These are phyloP conservation scores for Chloroidium sp. DNA, from an alignment of 163 green algal species.

Conservation along the genomic window DNA sequence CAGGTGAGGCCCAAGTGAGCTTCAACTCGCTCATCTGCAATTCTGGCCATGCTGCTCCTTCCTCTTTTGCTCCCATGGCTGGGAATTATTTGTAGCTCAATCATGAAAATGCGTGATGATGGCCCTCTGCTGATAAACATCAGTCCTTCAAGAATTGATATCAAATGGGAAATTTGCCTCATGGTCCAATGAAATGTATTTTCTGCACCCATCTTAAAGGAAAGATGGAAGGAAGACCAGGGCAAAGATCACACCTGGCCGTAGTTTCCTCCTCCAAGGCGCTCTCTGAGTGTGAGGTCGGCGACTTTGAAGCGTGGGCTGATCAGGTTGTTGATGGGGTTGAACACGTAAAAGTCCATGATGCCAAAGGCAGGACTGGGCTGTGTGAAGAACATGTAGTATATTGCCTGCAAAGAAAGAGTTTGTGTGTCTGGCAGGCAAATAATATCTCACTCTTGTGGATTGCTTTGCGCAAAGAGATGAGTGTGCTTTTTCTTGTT, in stretches of 20 bases:
- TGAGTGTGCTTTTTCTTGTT: too few species aligned
- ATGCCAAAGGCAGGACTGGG: slow-evolving; percentile 36
- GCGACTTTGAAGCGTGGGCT: slow-evolving; percentile 25
- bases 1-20: too few species aligned
- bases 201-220: too few species aligned
- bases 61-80: too few species aligned
- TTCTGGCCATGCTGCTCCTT: too few species aligned
- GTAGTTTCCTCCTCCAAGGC: slow-evolving; percentile 76
- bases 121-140: background rate
- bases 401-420: slow-evolving; percentile 12
- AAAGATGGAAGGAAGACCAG: background rate
- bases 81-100: background rate
- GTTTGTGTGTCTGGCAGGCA: too few species aligned
- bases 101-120: background rate
- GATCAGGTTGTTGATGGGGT: slow-evolving; percentile 34
- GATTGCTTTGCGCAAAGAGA: too few species aligned
- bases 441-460: too few species aligned
- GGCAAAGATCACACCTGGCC: slow-evolving; percentile 27
- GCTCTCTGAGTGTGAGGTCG: slow-evolving; percentile 68
- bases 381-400: slow-evolving; percentile 24
- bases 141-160: background rate
- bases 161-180: too few species aligned
- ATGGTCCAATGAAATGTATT: background rate
- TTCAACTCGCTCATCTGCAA: too few species aligned
- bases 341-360: slow-evolving; percentile 71